These are phyloP conservation scores for Cryptomeria japonica DNA, from an alignment of 75 land plant species.

Conservation along the genomic window DNA sequence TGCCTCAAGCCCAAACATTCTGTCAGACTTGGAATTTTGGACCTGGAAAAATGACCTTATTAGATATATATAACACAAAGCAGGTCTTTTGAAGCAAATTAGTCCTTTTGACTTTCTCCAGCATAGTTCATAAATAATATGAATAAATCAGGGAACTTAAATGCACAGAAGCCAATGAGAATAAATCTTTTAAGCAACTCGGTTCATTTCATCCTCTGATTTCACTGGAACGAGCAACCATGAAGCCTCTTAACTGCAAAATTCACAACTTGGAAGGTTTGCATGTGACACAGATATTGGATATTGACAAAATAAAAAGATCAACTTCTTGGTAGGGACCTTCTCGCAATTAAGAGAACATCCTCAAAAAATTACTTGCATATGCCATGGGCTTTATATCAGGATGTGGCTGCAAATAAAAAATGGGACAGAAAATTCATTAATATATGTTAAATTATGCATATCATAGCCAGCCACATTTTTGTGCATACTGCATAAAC, in stretches of 20 bases:
- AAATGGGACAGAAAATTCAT: not conserved
- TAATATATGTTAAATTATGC: not conserved
- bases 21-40: not conserved
- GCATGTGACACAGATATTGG: not conserved
- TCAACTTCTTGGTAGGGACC: slow-evolving; percentile 30
- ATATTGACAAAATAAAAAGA: not conserved
- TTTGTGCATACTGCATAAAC: not conserved
- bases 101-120: not conserved
- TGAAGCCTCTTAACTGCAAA: not conserved
- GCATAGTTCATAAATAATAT: not conserved
- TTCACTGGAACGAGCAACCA: slow-evolving; percentile 6
- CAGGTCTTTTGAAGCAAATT: not conserved
- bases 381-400: slow-evolving; percentile 97
- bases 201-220: not conserved
- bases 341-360: slow-evolving; percentile 48
- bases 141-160: not conserved
- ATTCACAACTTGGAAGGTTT: not conserved
- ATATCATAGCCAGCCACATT: not conserved
- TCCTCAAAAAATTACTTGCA: slow-evolving; percentile 78
- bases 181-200: not conserved
- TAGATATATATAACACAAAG: not conserved
- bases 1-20: slow-evolving; percentile 12
- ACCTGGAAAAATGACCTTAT: slow-evolving; percentile 15
- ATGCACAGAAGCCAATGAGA: not conserved
- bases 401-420: slow-evolving; percentile 80